Evolutionary conservation across 1,284 basidiomycete genomes (phyloP).

Genomic region (Sporisorium graminicola): DNA sequence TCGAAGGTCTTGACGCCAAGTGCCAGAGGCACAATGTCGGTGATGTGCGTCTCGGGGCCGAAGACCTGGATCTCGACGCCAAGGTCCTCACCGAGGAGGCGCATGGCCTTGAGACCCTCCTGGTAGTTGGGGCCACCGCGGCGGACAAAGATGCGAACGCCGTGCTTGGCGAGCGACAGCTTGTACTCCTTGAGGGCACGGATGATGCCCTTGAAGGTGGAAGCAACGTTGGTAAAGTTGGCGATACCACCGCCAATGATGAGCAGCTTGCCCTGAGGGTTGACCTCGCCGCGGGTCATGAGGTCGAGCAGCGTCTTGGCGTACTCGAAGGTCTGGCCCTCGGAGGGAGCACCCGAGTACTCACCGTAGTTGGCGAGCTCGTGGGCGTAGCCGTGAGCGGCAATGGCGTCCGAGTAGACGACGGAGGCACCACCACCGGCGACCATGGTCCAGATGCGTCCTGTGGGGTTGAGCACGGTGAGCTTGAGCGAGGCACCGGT

Average conservation of each 20-base stretch:
- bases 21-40: conserved; percentile 96
- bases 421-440: conserved; percentile 85
- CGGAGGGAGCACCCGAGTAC: conserved; percentile 97
- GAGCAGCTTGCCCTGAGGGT: conserved; percentile 85
- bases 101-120: conserved; percentile 99
- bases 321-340: conserved; percentile 99
- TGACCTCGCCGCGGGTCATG: conserved; percentile 79
- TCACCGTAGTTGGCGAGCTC: conserved; percentile 99
- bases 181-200: conserved; percentile 95
- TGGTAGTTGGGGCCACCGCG: conserved; percentile 99
- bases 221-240: conserved; percentile 99
- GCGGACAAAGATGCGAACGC: conserved; percentile 79
- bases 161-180: conserved; percentile 66
- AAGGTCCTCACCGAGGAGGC: conserved; percentile 94
- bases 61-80: conserved; percentile 96
- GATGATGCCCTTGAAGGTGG: conserved; percentile 99
- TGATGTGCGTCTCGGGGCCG: conserved; percentile 98
- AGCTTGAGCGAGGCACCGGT: conserved; percentile 98
- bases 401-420: conserved; percentile 90
- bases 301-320: conserved; percentile 99
- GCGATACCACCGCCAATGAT: conserved; percentile 99
- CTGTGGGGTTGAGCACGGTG: conserved; percentile 93
- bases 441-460: conserved; percentile 99
- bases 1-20: conserved; percentile 77
- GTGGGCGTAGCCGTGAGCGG: conserved; percentile 93